A percentile compares a stretch with the other conserved stretches of the same genome.
Conservation (phyloP, 108 stramenopile genomes). For the Nitzschia inconspicua region DNA sequence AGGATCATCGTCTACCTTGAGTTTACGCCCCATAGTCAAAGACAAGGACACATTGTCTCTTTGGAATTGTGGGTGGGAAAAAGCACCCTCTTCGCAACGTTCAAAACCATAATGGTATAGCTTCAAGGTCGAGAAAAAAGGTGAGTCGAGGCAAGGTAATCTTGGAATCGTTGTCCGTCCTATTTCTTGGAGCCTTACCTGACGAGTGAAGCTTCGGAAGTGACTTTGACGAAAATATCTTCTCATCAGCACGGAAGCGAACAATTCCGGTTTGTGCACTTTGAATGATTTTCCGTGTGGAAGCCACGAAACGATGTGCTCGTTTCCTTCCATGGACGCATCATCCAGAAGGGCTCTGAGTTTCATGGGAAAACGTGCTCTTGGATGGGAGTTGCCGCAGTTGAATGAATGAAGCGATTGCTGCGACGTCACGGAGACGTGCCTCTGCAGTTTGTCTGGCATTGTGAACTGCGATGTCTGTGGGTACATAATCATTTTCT, state of each 20-base stretch:
- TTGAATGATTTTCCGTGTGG: slow-evolving; percentile 56
- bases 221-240: slow-evolving; percentile 45
- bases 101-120: slow-evolving; percentile 13
- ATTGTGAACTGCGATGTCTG: too few relatives aligned
- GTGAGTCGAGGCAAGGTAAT: not conserved
- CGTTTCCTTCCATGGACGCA: slow-evolving; percentile 36
- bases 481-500: too few relatives aligned
- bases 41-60: not conserved
- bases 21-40: slow-evolving; percentile 4
- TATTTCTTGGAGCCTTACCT: slow-evolving; percentile 56
- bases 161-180: too few relatives aligned
- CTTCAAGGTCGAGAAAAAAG: not conserved
- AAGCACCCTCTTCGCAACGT: slow-evolving; percentile 1
- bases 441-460: too few relatives aligned
- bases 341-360: slow-evolving; percentile 40
- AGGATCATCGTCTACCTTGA: too few relatives aligned
- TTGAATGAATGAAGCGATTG: too few relatives aligned
- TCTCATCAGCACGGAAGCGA: slow-evolving; percentile 37
- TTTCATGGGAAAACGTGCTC: too few relatives aligned
- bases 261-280: slow-evolving; percentile 45
- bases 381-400: too few relatives aligned
- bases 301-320: slow-evolving; percentile 52
- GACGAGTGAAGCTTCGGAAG: slow-evolving; percentile 47
- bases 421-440: too few relatives aligned
- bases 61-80: slow-evolving; percentile 9